Evolutionary conservation across 306 rosid genomes (phyloP).

Genomic region (Citrullus amarus): DNA sequence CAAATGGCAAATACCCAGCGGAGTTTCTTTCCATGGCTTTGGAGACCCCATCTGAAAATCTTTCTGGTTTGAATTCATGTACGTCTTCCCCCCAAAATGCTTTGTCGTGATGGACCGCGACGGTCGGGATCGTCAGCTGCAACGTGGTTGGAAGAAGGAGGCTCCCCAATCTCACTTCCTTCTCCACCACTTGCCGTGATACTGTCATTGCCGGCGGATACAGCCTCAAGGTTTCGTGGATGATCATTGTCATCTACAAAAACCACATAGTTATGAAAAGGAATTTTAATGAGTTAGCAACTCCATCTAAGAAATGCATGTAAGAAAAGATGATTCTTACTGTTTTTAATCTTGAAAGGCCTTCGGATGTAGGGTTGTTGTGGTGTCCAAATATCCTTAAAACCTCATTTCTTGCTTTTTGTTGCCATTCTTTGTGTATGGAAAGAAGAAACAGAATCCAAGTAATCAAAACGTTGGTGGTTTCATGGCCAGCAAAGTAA

Average conservation of each 20-base stretch:
- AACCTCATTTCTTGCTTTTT: conserved; percentile 23
- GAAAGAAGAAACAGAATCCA: conserved; percentile 23
- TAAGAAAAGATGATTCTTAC: background rate
- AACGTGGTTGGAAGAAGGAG: conserved; percentile 15
- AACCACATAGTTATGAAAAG: no score
- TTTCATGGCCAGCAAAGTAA: conserved; percentile 30
- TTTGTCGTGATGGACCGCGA: conserved; percentile 18
- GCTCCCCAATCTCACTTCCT: conserved; percentile 1
- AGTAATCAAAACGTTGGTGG: conserved; percentile 16
- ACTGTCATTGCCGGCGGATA: background rate
- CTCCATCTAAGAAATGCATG: no score
- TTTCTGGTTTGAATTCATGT: conserved; percentile 28
- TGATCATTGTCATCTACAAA: conserved; percentile 10
- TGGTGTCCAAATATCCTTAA: conserved; percentile 8
- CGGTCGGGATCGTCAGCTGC: background rate
- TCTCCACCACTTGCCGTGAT: background rate
- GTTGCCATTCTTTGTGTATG: conserved; percentile 16
- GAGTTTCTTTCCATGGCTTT: conserved; percentile 7
- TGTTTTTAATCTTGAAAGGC: conserved; percentile 8
- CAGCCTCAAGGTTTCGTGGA: conserved; percentile 10
- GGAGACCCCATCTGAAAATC: conserved; percentile 28
- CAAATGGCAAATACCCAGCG: conserved; percentile 19
- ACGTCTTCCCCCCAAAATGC: conserved; percentile 30
- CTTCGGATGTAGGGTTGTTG: conserved; percentile 10
- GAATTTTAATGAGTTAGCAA: no score